Evolutionary conservation across 495 filamentous ascomycete species (phyloP), one percentile per base, ranked within the genome.

Genomic region (Neurospora sp.): DNA sequence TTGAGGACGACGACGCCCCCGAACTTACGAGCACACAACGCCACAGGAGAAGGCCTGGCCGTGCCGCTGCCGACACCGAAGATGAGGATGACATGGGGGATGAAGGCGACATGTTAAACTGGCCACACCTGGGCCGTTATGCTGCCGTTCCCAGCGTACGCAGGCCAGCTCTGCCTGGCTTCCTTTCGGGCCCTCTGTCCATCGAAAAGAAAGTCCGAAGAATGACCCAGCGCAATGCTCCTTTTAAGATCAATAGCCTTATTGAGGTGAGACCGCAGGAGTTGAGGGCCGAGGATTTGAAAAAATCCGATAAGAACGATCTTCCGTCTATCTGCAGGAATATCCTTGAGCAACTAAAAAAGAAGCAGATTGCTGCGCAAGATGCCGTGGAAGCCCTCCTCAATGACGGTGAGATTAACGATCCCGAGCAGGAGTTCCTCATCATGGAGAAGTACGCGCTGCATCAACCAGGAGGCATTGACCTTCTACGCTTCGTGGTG

Each of bases 171-270:
- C 88, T 95, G 12, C 89, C 93, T 2, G 90, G 92, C 4, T 98
- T 97, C 78, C 88, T 98, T 2, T 88, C 98, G 1, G 96, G 96
- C 0, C 96, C 96, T 2, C 83, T 99, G 3, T 95, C 93, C 1
- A 88, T 97, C 3, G 92, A 97, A 79, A 97, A 96, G 78, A 92
- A 93, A 74, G 85, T 84, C 7, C 89, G 94, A 4, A 90, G 90
- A 72, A 74, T 86, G 9, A 88, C 88, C 12, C 89, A 94, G 75
- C 88, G 94, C 20, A 87, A 87, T 71, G 89, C 86, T 11, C 83
- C 88, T 3, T 84, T 91, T 39, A 88, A 90, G 73, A 85, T 87
- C 2, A 89, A 90, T 46, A 88, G 91, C 74, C 86, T 91, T 2
- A 82, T 83, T 12, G 89, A 91, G 73, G 90, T 92, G 5, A 84